These are phyloP conservation scores for Ganoderma leucocontextum DNA, from an alignment of 1,284 basidiomycete genomes.

Conservation along the genomic window DNA sequence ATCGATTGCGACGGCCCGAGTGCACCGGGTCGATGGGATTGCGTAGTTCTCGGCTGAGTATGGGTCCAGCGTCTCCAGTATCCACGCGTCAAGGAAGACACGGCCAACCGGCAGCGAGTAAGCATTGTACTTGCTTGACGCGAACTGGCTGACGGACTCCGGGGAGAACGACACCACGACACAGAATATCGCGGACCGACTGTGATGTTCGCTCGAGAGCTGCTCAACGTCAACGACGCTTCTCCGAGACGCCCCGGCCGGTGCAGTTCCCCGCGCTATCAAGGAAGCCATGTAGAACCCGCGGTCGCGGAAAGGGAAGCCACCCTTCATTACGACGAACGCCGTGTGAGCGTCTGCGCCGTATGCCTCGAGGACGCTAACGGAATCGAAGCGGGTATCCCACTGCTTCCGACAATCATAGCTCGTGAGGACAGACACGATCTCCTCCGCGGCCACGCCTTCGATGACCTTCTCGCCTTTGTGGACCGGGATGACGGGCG, in stretches of 20 bases:
- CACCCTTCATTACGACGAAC: slow-evolving; percentile 75
- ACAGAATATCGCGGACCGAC: slow-evolving; percentile 71
- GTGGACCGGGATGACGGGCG: slow-evolving; percentile 85
- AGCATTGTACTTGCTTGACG: slow-evolving; percentile 80
- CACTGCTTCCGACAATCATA: slow-evolving; percentile 80
- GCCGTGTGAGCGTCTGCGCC: slow-evolving; percentile 79
- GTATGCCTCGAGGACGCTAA: slow-evolving; percentile 79
- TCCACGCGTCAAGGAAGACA: slow-evolving; percentile 94
- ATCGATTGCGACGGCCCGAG: slow-evolving; percentile 88
- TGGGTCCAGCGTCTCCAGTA: slow-evolving; percentile 95
- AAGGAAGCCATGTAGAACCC: slow-evolving; percentile 86
- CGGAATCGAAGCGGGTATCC: slow-evolving; percentile 86
- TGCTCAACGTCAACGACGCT: slow-evolving; percentile 41
- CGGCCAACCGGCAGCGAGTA: slow-evolving; percentile 80
- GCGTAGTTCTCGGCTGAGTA: slow-evolving; percentile 95
- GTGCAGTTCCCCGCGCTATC: slow-evolving; percentile 65
- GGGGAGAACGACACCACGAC: slow-evolving; percentile 82
- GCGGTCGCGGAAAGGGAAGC: slow-evolving; percentile 92
- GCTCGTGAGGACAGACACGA: slow-evolving; percentile 77
- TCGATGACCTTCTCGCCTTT: slow-evolving; percentile 94
- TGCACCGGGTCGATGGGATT: slow-evolving; percentile 94
- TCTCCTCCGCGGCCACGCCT: slow-evolving; percentile 93
- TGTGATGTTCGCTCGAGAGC: slow-evolving; percentile 39
- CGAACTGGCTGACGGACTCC: slow-evolving; percentile 64
- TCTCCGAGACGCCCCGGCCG: slow-evolving; percentile 46